phyloP scores from a whole-genome alignment of 2,329 filamentous ascomycete genomes.

The Dichotomopilus funicola region DNA sequence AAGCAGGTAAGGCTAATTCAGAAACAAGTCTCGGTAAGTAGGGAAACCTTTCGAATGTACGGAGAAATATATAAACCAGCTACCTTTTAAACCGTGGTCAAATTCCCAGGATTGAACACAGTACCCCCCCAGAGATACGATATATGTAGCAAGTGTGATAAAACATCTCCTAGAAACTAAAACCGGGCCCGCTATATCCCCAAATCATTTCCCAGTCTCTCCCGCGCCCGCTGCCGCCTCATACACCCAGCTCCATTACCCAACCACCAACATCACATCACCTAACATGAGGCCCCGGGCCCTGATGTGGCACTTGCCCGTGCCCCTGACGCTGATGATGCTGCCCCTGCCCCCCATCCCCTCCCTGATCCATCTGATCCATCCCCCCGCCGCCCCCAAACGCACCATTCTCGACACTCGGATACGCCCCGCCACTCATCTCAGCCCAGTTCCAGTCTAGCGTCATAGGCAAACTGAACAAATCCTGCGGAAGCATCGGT shows the following conservation, averaged over 20 bases:
- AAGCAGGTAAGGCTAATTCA: too few species aligned
- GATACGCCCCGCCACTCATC: conserved; percentile 59
- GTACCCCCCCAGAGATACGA: too few species aligned
- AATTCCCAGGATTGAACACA: too few species aligned
- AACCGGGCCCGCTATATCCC: not conserved
- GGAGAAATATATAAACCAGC: too few species aligned
- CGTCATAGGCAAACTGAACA: conserved; percentile 95
- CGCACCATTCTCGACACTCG: conserved; percentile 57
- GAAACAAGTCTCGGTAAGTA: too few species aligned
- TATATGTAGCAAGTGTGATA: too few species aligned
- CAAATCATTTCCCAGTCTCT: too few species aligned
- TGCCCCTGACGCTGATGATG: not conserved
- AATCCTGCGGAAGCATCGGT: conserved; percentile 82
- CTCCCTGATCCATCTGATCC: not conserved
- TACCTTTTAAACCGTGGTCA: too few species aligned
- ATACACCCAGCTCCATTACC: too few species aligned
- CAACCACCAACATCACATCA: not conserved
- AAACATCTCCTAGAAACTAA: not conserved
- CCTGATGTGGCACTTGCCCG: not conserved
- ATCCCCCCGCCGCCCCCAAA: conserved; percentile 29
- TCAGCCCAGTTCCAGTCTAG: conserved; percentile 81
- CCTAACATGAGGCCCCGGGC: not conserved
- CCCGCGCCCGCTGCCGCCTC: too few species aligned
- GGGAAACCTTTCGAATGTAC: too few species aligned
- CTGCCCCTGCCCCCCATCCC: not conserved